Base-by-base conservation (phyloP, 371 early-diverging fungal genomes). In the Mortierella sp. region DNA sequence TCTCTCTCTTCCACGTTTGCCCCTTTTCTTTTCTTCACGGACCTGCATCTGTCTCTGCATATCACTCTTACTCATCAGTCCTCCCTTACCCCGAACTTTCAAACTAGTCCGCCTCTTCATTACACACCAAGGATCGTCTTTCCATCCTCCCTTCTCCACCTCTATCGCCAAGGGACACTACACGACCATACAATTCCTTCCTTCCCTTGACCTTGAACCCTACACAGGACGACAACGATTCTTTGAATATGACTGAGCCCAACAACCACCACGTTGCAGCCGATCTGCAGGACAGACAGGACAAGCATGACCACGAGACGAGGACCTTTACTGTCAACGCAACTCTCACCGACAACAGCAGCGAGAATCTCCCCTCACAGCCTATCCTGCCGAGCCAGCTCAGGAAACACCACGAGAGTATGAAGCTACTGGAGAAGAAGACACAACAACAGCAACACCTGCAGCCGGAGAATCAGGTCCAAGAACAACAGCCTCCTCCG, bases 121-220 rank as follows among this genome's bases (percentile, higher is more conserved):
- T 69, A 64, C 66, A 47, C 41, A 1, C 19, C 22, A 67, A 53
- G 47, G 48, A 34, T 10, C 65, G 40, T 37, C 45, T 71, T 26
- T 13, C 68, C 2, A 68, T 44, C 16, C 64, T 81, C 14, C 81
- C 81, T 1, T 77, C 81, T 1, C 81, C 81, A 29, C 81, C 81
- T 4, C 71, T 81, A 16, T 81, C 81, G 14, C 81, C 81, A 26
- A 71, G 69, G 26, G 55, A 55, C 31, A 31, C 14, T 16, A 9
- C 71, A 34, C 45, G 74, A 77, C 16, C 16, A 71, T 16, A 53
- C 5, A 44, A 53, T n/a, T 37, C 45, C 39, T 44, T 47, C 13
- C 67, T 37, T 34, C 24, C 41, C 65, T 34, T 41, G 43, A 10
- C 31, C 26, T 50, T 63, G 40, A 19, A 39, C 43, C 16, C 55